Base-by-base conservation (phyloP, 2,329 filamentous ascomycete species). In the Elsinoe arachidis region DNA sequence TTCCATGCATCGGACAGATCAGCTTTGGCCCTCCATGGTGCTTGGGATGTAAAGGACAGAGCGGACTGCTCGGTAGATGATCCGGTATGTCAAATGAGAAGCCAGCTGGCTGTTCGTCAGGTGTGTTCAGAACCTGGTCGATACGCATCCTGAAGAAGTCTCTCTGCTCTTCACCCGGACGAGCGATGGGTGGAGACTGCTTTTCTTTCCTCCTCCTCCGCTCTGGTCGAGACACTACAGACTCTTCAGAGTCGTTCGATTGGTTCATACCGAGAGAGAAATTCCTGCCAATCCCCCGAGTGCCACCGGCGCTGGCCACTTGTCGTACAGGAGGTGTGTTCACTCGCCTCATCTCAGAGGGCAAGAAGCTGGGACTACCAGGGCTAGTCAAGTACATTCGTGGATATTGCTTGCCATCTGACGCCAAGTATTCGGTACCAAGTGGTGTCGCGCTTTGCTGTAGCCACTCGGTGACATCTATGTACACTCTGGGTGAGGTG, bases 1-100 rank as follows among this genome's bases (percentile, higher is more conserved):
- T 59, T 4, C 58, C 58, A 35, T 60, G 60, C 49, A 61, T 58
- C 2, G 58, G 60, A 34, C 60, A 61, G 9, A 61, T 55, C 19
- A 34, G 44, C 37, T 61, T 52, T 19, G 33, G 41, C n/a, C 58
- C 47, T 15, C 38, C 41, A 14, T 44, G 23, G 34, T 61, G 56
- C 38, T 58, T 61, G 11, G 55, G 43, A 46, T 61, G 49, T 3
- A 59, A 51, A 6, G 74, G 74, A 59, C 74, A 76, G 5, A 76
- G 63, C 4, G 72, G 73, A 54, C 73, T 75, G 46, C 58, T 70
- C 12, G 70, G 70, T 9, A 76, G 60, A 61, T 76, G 74, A 57
- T 76, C 74, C 1, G 74, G 74, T 9, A 74, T 64, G 47, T 72
- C 67, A 7, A 70, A 58, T 23, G 71, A 69, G 59, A 72, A 67